phyloP scores from a whole-genome alignment of 345 rosid species.

The Litchi chinensis region DNA sequence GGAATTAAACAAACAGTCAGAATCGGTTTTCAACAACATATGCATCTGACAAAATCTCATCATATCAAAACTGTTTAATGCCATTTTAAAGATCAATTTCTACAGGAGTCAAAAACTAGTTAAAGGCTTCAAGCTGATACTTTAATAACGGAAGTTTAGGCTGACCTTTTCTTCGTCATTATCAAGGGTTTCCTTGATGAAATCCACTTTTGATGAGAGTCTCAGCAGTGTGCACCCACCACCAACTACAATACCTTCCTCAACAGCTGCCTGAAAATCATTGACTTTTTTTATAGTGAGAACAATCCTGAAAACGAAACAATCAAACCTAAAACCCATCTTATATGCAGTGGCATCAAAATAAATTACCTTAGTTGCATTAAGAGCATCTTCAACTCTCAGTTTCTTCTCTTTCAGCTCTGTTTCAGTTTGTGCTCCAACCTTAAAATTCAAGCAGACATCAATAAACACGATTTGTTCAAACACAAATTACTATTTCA shows the following conservation, averaged over 20 bases:
- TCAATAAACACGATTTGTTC: background rate
- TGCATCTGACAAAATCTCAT: background rate
- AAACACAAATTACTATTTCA: background rate
- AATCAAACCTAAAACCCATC: background rate
- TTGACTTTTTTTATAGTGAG: background rate
- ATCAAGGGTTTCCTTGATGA: conserved; percentile 67
- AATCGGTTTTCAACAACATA: background rate
- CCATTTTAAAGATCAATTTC: background rate
- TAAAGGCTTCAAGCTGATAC: background rate
- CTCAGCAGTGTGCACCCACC: conserved; percentile 85
- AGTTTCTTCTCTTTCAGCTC: conserved; percentile 95
- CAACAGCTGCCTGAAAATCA: conserved; percentile 69
- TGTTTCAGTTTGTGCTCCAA: conserved; percentile 88
- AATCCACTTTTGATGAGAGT: conserved; percentile 70
- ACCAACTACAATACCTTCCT: conserved; percentile 92
- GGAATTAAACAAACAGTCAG: conserved; percentile 9
- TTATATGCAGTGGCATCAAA: background rate
- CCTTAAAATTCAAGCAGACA: conserved; percentile 39
- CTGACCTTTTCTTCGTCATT: conserved; percentile 84
- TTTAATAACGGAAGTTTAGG: background rate
- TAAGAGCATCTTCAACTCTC: conserved; percentile 99
- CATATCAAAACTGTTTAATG: background rate
- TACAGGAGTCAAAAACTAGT: background rate
- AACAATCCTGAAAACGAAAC: background rate
- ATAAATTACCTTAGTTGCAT: conserved; percentile 83